Base-by-base conservation (phyloP, 169 alveolate species). In the Babesia ovata region DNA sequence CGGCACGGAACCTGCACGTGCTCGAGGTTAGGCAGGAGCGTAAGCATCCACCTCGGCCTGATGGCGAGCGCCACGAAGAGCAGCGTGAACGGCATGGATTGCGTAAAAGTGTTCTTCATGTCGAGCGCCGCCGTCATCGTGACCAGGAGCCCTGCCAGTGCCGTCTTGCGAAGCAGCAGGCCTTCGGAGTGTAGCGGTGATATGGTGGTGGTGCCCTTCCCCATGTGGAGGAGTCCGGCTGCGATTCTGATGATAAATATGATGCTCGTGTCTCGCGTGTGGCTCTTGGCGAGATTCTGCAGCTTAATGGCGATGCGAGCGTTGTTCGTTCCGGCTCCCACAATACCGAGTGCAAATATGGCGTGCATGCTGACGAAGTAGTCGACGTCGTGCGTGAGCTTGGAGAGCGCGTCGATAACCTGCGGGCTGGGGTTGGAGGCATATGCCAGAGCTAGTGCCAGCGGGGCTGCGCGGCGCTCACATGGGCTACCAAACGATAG, bases 311-410 rank as follows among this genome's bases (percentile, higher is more conserved):
- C 98, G 45, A 98, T 92, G 61, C 99, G 91, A 3, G 99, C 93
- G 87, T 97, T 97, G 82, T 97, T 96, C 24, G 98, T 95, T 33
- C 98, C 98, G 17, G 95, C 91, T 19, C 99, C 98, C 24, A 97
- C 95, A 48, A 97, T 65, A 9, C 99, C 99, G 75, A 97, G 91
- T 21, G 99, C 95, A 67, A 98, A 91, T 17, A 97, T 95, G 3
- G 99, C 99, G 84, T 94, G 92, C 75, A 93, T 85, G 39, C 98
- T 97, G 1, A 95, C 97, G 67, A 96, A 98, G 63, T 92, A 90
- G 74, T 98, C 99, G 24, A 91, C 91, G 86, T 98, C 99, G 91
- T 98, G 99, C 24, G 99, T 93, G 63, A 98, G 94, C 85, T 97
- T 98, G 58, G 98, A 92, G 17, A 91, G 63, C 13, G 85, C 57